Conservation (phyloP, 768 basidiomycete genomes). For the Suillus bovinus region DNA sequence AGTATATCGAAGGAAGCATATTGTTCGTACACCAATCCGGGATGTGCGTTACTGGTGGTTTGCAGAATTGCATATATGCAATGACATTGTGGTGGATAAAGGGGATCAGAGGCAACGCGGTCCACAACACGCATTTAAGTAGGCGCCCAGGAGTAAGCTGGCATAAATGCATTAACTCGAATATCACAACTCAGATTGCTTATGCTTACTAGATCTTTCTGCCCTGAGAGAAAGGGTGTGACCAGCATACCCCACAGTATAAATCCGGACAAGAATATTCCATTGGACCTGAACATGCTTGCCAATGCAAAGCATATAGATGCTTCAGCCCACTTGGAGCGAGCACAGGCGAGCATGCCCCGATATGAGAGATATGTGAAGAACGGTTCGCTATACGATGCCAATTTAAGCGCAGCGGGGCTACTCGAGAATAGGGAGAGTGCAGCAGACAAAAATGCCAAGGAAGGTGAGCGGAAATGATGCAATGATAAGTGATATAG, state of each 20-base stretch:
- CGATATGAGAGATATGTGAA: constrained; percentile 80
- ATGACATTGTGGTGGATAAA: constrained; percentile 70
- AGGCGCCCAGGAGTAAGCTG: constrained; percentile 38
- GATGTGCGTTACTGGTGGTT: constrained; percentile 14
- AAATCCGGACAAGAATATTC: constrained; percentile 74
- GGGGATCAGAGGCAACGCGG: constrained; percentile 55
- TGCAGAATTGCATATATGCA: constrained; percentile 73
- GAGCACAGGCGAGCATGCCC: constrained; percentile 34
- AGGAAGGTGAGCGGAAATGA: constrained; percentile 51
- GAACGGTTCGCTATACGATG: constrained; percentile 83
- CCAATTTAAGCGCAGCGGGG: constrained; percentile 69
- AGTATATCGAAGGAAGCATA: constrained; percentile 70
- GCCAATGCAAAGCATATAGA: constrained; percentile 65
- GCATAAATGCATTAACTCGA: constrained; percentile 1
- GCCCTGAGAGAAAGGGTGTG: constrained; percentile 46
- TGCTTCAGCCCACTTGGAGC: constrained; percentile 52
- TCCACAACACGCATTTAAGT: constrained; percentile 41
- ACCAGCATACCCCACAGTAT: constrained; percentile 71
- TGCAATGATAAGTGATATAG: constrained; percentile 61
- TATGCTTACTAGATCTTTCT: constrained; percentile 30
- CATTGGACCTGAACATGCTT: constrained; percentile 73
- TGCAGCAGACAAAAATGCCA: constrained; percentile 61
- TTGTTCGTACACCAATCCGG: constrained; percentile 63
- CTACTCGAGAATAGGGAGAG: constrained; percentile 82
- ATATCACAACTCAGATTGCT: not conserved